Percentiles rank a stretch among this genome's conserved stretches.
phyloP scores from a whole-genome alignment of 208 protist species.

The Leishmania mexicana region DNA sequence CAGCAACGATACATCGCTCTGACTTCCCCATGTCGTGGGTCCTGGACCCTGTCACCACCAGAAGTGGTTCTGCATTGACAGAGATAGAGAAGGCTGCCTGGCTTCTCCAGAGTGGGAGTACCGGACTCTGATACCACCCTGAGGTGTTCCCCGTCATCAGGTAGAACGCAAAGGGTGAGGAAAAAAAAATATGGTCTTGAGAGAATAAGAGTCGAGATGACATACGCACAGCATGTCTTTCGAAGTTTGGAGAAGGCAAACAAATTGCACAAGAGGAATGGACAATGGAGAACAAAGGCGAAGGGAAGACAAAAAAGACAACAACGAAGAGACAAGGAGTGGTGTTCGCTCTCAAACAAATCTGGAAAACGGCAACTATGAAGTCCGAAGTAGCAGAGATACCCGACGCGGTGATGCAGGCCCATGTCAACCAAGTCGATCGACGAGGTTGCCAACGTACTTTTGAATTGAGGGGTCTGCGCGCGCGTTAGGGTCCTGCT shows the following conservation, averaged over 20 bases:
- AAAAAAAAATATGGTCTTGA: background rate
- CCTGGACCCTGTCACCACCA: background rate
- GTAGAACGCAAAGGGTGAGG: background rate
- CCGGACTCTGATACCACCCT: background rate
- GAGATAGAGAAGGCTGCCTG: background rate
- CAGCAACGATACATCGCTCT: background rate
- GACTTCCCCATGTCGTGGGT: background rate
- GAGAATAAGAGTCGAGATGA: constrained; percentile 4
- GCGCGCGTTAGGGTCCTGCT: constrained; percentile 39
- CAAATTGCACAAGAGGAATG: background rate
- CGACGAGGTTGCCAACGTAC: constrained; percentile 50
- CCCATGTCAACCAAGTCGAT: constrained; percentile 19
- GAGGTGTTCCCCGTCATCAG: background rate
- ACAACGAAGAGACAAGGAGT: background rate
- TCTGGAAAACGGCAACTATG: constrained; percentile 16
- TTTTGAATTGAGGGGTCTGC: constrained; percentile 71
- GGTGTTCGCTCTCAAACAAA: background rate
- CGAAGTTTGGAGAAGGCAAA: background rate
- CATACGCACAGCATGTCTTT: background rate
- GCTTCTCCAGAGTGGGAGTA: background rate
- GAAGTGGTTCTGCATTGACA: background rate
- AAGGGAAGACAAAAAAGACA: background rate
- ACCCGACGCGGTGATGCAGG: constrained; percentile 3
- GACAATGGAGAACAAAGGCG: background rate
- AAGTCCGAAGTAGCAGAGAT: constrained; percentile 6